Base-by-base conservation (phyloP, 2,329 filamentous ascomycete genomes). In the Capronia epimyces region DNA sequence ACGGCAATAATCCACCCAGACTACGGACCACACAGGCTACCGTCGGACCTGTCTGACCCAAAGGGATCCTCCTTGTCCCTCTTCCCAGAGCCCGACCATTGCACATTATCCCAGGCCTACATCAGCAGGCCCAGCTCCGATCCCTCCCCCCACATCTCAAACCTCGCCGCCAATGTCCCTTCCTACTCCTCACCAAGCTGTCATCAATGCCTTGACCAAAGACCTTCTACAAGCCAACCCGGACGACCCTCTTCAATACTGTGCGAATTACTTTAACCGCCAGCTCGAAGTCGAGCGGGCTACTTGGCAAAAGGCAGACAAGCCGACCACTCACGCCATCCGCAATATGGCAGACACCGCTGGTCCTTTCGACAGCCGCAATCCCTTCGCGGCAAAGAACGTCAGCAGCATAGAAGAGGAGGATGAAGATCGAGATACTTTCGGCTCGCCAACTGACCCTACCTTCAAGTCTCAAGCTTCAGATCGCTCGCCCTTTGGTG, bases 291-390 rank as follows among this genome's bases (percentile, higher is more conserved):
- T 76, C 64, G 80, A 86, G 73, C 80, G 80, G 64, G 71, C 75
- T 62, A 73, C 78, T 65, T 21, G 39, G 46, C 78, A 66, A 52
- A 42, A 24, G 9, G 51, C 59, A 68, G 73, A 66, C 70, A 72
- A 64, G 69, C 72, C 34, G 16, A 71, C 70, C 66, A 67, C 57
- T 62, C 64, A 64, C 51, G 64, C 67, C 53, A 67, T 66, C 64
- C 64, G 66, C 64, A 62, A 60, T 52, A 89, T 90, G 86, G 83
- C 88, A 60, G 81, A 83, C 67, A 83, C 79, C 64, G 81, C 75
- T 63, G 93, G 94, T 70, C 86, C 85, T 52, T 89, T 87, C 68
- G 80, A 83, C 69, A 93, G 90, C 69, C 87, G 82, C 70, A 89
- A 89, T 69, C 85, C 84, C 41, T 89, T 90, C 62, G 84, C 83